Evolutionary conservation across 1,139 yeast species (phyloP), one percentile per base, ranked within the genome.

Genomic region (Diutina rugosa): DNA sequence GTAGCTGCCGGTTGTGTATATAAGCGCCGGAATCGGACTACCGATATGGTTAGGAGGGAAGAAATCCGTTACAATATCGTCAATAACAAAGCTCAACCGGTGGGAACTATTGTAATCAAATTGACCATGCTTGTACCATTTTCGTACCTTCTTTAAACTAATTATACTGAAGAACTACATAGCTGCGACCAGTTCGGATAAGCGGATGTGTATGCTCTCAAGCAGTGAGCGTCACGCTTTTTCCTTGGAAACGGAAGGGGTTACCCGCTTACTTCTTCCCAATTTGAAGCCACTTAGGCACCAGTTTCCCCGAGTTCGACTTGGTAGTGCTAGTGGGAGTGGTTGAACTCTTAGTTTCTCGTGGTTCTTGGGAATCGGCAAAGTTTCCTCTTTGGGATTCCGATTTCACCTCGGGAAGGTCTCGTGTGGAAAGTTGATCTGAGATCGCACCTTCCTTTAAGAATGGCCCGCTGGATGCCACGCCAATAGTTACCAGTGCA

Each of bases 381-480:
- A 73, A 60, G 26, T 65, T 62, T 2, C 67, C 65, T 58, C 79
- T 65, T 52, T 67, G 66, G 2, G 63, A 61, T 52, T 76, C 80
- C 53, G 75, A 61, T 18, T 69, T 63, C 28, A 76, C 68, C 57
- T 73, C 78, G 1, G 78, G 80, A 41, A 78, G 71, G 29, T 77
- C 75, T 32, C 62, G 7, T 29, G 38, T 47, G n/a, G 51, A 63
- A 46, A 67, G 65, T 10, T 60, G 60, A 56, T 65, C 68, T 21
- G 64, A 58, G 5, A 62, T 64, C 14, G 59, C 59, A 6, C 64
- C 58, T 2, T 60, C 63, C 12, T 63, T 61, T 30, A 64, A 59
- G 26, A 66, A 61, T 45, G 70, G 59, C 57, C 59, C 73, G 46
- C 21, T 44, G 16, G 70, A 35, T 35, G n/a, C 41, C 38, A 12